phyloP scores from a whole-genome alignment of 2,329 filamentous ascomycete species.

The Eurotiales sp. region DNA sequence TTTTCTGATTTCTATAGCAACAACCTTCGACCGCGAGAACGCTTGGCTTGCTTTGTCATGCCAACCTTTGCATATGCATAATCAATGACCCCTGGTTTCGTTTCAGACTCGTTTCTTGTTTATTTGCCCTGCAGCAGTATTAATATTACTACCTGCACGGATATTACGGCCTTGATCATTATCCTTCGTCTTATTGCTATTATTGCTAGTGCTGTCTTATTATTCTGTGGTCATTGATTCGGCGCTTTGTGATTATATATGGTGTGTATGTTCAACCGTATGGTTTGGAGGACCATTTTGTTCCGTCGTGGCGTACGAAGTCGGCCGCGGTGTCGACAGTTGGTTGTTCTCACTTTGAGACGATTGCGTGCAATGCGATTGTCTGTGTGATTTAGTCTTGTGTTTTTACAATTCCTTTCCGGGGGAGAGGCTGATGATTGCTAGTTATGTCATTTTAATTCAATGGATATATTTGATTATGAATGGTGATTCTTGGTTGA shows the following conservation, averaged over 20 bases:
- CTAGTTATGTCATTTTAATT: no score
- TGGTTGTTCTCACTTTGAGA: no score
- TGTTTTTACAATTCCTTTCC: no score
- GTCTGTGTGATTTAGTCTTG: no score
- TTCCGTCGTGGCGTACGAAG: no score
- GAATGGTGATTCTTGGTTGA: no score
- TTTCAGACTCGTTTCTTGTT: neutral
- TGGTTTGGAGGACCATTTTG: no score
- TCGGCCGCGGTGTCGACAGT: no score
- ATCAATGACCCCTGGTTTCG: conserved; percentile 9
- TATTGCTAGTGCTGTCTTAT: neutral
- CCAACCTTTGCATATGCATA: conserved; percentile 11
- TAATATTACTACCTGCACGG: neutral
- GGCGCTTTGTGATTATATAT: neutral
- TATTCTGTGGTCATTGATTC: neutral
- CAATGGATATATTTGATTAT: no score
- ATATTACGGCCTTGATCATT: neutral
- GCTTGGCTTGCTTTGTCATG: conserved; percentile 3
- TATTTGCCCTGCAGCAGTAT: neutral
- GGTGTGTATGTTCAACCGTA: no score
- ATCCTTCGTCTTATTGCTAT: neutral
- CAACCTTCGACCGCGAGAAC: neutral
- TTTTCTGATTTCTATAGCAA: neutral
- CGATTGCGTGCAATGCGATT: no score
- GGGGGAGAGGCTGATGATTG: no score